phyloP scores from a whole-genome alignment of 495 filamentous ascomycete species.

The Penicillium samsonianum region DNA sequence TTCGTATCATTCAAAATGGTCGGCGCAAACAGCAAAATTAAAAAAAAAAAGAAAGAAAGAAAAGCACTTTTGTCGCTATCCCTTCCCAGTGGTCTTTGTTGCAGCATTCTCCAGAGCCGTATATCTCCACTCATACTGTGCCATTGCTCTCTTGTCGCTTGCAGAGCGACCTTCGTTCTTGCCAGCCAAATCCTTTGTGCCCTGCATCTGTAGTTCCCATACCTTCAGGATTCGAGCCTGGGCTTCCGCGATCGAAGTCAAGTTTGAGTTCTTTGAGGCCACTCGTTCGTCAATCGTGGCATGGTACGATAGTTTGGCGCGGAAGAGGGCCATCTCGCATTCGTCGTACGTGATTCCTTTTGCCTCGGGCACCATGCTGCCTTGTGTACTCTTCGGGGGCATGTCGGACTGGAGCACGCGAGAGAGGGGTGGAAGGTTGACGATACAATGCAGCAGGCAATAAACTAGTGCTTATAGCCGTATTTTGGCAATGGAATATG shows the following conservation, averaged over 20 bases:
- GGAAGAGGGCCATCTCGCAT: constrained; percentile 47
- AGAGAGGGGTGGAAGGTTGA: not conserved
- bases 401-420: constrained; percentile 14
- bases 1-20: constrained; percentile 12
- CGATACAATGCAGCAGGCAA: not conserved
- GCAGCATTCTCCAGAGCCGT: constrained; percentile 40
- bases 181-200: constrained; percentile 40
- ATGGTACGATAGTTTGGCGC: constrained; percentile 42
- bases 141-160: constrained; percentile 38
- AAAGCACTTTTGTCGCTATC: constrained; percentile 17
- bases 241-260: constrained; percentile 40
- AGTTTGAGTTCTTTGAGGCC: constrained; percentile 38
- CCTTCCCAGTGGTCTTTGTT: constrained; percentile 22
- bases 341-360: constrained; percentile 46
- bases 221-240: constrained; percentile 41
- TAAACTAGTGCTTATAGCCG: not conserved
- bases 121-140: constrained; percentile 45
- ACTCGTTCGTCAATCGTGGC: constrained; percentile 43
- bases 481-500: not conserved
- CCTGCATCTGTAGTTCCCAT: constrained; percentile 44
- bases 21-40: not conserved
- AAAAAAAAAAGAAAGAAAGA: constrained; percentile 6
- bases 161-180: constrained; percentile 37
- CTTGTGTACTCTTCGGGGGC: constrained; percentile 31
- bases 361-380: constrained; percentile 37